phyloP scores from a whole-genome alignment of 1,139 yeast species.

The Casaregolazyma lundiana region DNA sequence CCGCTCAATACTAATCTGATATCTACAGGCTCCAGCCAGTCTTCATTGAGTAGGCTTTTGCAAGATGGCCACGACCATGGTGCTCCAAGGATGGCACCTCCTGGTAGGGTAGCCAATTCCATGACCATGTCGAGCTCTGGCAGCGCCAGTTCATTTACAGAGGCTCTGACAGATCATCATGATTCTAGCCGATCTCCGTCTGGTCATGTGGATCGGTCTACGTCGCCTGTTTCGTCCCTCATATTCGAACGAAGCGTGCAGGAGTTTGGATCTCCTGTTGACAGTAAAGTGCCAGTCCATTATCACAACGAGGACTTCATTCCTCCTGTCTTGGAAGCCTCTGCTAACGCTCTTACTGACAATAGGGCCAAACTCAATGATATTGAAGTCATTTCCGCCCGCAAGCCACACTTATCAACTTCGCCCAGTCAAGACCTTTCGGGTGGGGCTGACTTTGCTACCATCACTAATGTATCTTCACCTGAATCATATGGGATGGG shows the following conservation, averaged over 20 bases:
- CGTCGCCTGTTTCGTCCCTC: conserved; percentile 33
- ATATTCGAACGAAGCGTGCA: conserved; percentile 41
- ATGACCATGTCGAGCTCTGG: conserved; percentile 7
- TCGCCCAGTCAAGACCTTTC: conserved; percentile 32
- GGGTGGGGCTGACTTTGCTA: conserved; percentile 7
- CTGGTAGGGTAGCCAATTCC: background rate
- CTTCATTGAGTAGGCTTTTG: background rate
- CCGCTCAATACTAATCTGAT: background rate
- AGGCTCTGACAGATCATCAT: conserved; percentile 11
- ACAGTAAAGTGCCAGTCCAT: conserved; percentile 34
- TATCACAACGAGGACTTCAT: conserved; percentile 63
- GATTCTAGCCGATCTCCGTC: conserved; percentile 6
- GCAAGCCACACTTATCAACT: conserved; percentile 51
- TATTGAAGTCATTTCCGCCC: conserved; percentile 58
- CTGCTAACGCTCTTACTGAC: conserved; percentile 59
- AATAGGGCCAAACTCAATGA: conserved; percentile 55
- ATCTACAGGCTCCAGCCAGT: background rate
- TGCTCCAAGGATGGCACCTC: background rate
- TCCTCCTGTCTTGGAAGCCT: conserved; percentile 81
- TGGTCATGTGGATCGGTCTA: conserved; percentile 8
- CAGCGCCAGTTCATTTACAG: conserved; percentile 12
- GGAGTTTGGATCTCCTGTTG: conserved; percentile 21
- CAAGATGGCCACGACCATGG: background rate
- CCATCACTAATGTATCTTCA: background rate
- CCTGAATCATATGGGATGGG: background rate